These are phyloP conservation scores for Chamaecrista fasciculata DNA, from an alignment of 306 rosid genomes.

Conservation along the genomic window DNA sequence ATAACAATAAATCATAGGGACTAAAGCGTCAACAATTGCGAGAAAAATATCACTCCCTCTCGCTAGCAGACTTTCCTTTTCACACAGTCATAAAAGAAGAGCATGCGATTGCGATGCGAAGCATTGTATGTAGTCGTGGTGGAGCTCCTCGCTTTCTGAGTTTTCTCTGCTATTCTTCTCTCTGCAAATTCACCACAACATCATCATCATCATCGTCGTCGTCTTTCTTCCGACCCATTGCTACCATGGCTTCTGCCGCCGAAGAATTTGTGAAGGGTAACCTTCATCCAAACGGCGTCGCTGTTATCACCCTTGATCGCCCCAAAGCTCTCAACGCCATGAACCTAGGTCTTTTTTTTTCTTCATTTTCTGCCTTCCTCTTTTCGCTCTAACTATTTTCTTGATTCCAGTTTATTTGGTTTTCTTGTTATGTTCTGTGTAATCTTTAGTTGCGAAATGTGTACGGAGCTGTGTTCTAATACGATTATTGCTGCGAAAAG, in stretches of 20 bases:
- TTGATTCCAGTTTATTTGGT: not conserved
- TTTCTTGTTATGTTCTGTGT: not conserved
- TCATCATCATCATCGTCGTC: no score
- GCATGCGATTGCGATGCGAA: slow-evolving; percentile 41
- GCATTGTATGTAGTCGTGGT: slow-evolving; percentile 24
- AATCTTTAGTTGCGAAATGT: slow-evolving; percentile 4
- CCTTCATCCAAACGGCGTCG: slow-evolving; percentile 83
- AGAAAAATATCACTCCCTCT: not conserved
- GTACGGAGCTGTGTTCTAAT: not conserved
- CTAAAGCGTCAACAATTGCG: not conserved
- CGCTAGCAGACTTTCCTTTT: not conserved
- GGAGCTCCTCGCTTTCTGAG: slow-evolving; percentile 36
- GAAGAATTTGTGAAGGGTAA: slow-evolving; percentile 77
- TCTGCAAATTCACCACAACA: slow-evolving; percentile 28
- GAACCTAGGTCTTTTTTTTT: slow-evolving; percentile 57
- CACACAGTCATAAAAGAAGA: slow-evolving; percentile 10
- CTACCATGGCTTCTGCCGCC: slow-evolving; percentile 57
- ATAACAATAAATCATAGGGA: not conserved
- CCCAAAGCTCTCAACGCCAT: slow-evolving; percentile 99
- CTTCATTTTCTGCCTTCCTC: not conserved
- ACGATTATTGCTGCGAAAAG: no score
- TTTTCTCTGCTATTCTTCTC: slow-evolving; percentile 27
- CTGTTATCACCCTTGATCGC: slow-evolving; percentile 92
- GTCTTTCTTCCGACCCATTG: slow-evolving; percentile 43
- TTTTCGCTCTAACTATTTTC: not conserved